A percentile compares a stretch with the other conserved stretches of the same genome.
These are phyloP conservation scores for Pittosporum tobira DNA, from an alignment of 129 eudicot genomes.

Conservation along the genomic window DNA sequence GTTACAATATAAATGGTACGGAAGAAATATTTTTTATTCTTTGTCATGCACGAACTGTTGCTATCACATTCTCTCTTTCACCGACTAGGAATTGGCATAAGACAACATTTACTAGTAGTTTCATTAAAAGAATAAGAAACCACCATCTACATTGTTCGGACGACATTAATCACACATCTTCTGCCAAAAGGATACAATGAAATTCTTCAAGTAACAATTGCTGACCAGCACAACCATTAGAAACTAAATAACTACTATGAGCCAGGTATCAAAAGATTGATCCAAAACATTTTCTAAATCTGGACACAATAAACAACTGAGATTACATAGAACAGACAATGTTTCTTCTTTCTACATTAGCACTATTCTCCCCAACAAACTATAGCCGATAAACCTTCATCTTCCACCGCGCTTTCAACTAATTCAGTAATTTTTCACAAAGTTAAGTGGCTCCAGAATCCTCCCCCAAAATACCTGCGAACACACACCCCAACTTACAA, in stretches of 20 bases:
- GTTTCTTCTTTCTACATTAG: background rate
- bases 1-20: too few species aligned
- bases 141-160: too few species aligned
- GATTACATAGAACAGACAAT: background rate
- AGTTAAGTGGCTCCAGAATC: background rate
- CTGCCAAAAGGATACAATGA: background rate
- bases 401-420: background rate
- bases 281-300: background rate
- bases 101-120: too few species aligned
- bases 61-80: too few species aligned
- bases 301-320: background rate
- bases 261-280: background rate
- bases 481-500: slow-evolving; percentile 14
- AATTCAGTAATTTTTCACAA: slow-evolving; percentile 15
- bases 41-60: too few species aligned
- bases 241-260: background rate
- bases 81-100: too few species aligned
- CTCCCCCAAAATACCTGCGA: background rate
- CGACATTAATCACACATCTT: too few species aligned
- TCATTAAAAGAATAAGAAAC: background rate
- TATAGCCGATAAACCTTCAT: background rate
- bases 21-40: too few species aligned
- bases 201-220: background rate
- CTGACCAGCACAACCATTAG: background rate
- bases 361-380: background rate